Evolutionary conservation across 1,284 basidiomycete species (phyloP), one percentile per base, ranked within the genome.

Genomic region (Trichosporon sp.): DNA sequence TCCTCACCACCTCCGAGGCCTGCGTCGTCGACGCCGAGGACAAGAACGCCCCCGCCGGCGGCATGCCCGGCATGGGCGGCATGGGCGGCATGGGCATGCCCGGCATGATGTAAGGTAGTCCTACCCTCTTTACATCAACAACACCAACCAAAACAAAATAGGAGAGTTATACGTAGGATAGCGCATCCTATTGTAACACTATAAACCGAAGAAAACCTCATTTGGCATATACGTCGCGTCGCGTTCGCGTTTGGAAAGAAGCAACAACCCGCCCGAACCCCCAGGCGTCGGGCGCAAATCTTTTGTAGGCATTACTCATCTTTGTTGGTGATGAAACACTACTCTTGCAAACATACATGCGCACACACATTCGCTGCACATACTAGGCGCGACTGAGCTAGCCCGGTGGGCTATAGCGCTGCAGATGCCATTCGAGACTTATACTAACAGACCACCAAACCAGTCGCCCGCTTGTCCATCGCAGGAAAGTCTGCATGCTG

Each of bases 11-110:
- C 60, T 92, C 91, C 76, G 95, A 98, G 86, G 91, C 89, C 68
- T 93, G 92, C 83, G 89, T 99, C 58, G 95, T 98, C 38, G 95
- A 98, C 70, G 91, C 90, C 68, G 94, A 97, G 80, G 92, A 95
- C 79, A 88, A 90, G 81, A 88, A 5, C 38, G 38, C 88, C 74
- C 84, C 86, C 0, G 79, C 81, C 42, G 79, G 77, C 58, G 81
- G 82, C 44, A 82, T 82, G 77, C 76, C 77, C 31, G 83, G 83
- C 56, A 80, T 81, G 77, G 76, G 76, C 12, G 81, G 81, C 62
- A 79, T 78, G 72, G 86, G 86, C 23, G 85, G 86, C 11, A 87
- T 87, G 85, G 87, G 87, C 12, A 89, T 89, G 88, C 34, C 42
- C 47, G 62, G 63, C 15, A 65, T 65, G 64, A 67, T 65, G 69